Evolutionary conservation across 345 rosid species (phyloP).

Genomic region (Rhizophora apiculata): DNA sequence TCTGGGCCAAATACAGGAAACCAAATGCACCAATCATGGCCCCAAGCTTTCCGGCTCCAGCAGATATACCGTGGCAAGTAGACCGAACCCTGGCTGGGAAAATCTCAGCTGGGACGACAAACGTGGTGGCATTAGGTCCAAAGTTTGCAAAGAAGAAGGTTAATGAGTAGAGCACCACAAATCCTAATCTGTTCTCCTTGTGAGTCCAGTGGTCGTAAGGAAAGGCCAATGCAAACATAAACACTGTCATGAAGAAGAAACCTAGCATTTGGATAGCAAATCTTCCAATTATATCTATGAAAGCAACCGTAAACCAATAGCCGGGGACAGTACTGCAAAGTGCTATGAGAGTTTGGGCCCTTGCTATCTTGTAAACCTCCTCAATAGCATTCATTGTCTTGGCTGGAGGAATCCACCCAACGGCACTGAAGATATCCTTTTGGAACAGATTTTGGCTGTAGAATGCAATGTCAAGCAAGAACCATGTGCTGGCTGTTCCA

Average conservation of each 20-base stretch:
- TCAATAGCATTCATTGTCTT: constrained; percentile 56
- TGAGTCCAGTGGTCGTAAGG: constrained; percentile 8
- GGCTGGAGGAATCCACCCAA: constrained; percentile 38
- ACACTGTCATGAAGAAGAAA: constrained; percentile 58
- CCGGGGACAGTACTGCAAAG: constrained; percentile 64
- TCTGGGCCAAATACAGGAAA: background rate
- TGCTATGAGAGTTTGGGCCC: constrained; percentile 55
- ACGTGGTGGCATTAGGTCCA: constrained; percentile 68
- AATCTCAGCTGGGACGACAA: constrained; percentile 61
- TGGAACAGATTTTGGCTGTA: constrained; percentile 64
- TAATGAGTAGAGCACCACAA: constrained; percentile 43
- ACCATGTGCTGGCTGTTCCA: constrained; percentile 69
- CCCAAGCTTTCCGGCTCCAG: constrained; percentile 62
- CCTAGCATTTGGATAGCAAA: constrained; percentile 62
- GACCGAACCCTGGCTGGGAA: constrained; percentile 61
- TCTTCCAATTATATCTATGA: constrained; percentile 58
- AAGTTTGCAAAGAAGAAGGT: constrained; percentile 64
- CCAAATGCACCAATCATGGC: constrained; percentile 58
- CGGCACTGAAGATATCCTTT: constrained; percentile 59
- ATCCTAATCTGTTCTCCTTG: constrained; percentile 30
- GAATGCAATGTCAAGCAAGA: constrained; percentile 67
- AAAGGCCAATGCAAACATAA: constrained; percentile 44
- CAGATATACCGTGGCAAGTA: constrained; percentile 62
- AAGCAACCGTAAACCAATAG: constrained; percentile 68
- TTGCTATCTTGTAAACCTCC: constrained; percentile 48